Base-by-base conservation (phyloP, 2,329 filamentous ascomycete species). In the Alternaria gansuensis region DNA sequence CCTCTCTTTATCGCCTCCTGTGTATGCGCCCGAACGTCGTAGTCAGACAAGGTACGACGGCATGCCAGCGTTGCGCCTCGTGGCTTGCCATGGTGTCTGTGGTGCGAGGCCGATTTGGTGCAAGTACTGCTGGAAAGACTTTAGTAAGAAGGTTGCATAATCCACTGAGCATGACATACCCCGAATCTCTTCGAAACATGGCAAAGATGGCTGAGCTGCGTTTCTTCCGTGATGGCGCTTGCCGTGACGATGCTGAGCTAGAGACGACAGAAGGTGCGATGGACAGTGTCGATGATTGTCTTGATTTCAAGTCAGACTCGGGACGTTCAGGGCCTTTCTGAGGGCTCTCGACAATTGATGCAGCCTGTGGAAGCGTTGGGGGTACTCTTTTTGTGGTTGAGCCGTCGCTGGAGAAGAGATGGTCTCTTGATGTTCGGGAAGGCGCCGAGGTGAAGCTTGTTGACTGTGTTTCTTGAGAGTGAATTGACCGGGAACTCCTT, bases 401-500 rank as follows among this genome's bases (percentile, higher is more conserved):
- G 33, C 59, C 63, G n/a, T 73, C 70, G 36, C 46, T 60, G 3
- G 53, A 46, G 39, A 60, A 57, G 17, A 66, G 39, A 52, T 69
- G 65, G 59, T 77, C 75, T 34, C 65, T 69, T 9, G 74, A 77
- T 7, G 67, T 73, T 17, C 74, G 70, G 14, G 75, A 77, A 21
- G 69, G 70, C 28, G 72, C 67, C 13, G 73, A 76, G 1, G 75
- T 77, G 39, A 71, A 61, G 60, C 69, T 66, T 9, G 75, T 77
- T 5, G 73, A 77, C 31, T 76, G 74, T 2, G 75, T 75, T 39
- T 75, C 74, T 31, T 70, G 70, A 8, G 75, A 77, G 45, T 71
- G 73, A 6, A 76, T 63, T 11, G 75, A 77, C 17, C 72, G 61
- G n/a, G 72, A 74, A 58, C 73, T 77, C 36, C 71, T 58, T 28